phyloP scores from a whole-genome alignment of 306 rosid species.

The Malus asiatica region DNA sequence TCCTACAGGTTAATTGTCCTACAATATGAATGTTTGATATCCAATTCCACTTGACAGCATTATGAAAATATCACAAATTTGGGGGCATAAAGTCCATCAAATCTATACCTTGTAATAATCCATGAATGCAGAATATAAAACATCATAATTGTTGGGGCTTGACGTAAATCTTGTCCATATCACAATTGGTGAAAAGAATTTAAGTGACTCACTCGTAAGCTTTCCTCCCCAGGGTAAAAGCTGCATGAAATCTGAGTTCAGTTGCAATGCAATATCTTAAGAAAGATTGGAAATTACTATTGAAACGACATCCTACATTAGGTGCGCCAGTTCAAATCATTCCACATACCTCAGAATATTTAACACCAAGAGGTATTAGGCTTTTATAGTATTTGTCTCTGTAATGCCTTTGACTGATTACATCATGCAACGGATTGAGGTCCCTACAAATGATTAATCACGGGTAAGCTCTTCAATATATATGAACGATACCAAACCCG shows the following conservation, averaged over 20 bases:
- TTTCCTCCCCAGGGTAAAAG: constrained; percentile 99
- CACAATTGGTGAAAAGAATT: constrained; percentile 87
- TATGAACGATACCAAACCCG: background rate
- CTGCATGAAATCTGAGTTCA: constrained; percentile 74
- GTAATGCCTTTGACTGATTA: constrained; percentile 50
- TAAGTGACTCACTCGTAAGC: constrained; percentile 78
- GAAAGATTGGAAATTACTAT: constrained; percentile 9
- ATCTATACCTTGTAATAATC: constrained; percentile 79
- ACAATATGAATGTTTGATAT: constrained; percentile 1
- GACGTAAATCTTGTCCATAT: constrained; percentile 86
- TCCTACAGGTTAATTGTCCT: background rate
- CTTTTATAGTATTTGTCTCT: constrained; percentile 69
- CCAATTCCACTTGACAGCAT: background rate
- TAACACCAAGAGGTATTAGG: constrained; percentile 66
- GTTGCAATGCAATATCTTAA: constrained; percentile 36
- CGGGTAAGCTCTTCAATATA: background rate
- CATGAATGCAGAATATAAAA: constrained; percentile 61
- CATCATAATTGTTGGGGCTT: constrained; percentile 43
- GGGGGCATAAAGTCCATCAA: background rate
- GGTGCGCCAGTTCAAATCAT: background rate
- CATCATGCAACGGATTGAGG: constrained; percentile 84
- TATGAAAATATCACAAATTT: background rate
- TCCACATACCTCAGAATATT: constrained; percentile 63
- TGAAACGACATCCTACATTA: background rate
- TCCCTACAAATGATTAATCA: constrained; percentile 48